Evolutionary conservation across 768 basidiomycete species (phyloP), one percentile per base, ranked within the genome.

Genomic region (Kwoniella botswanensis): DNA sequence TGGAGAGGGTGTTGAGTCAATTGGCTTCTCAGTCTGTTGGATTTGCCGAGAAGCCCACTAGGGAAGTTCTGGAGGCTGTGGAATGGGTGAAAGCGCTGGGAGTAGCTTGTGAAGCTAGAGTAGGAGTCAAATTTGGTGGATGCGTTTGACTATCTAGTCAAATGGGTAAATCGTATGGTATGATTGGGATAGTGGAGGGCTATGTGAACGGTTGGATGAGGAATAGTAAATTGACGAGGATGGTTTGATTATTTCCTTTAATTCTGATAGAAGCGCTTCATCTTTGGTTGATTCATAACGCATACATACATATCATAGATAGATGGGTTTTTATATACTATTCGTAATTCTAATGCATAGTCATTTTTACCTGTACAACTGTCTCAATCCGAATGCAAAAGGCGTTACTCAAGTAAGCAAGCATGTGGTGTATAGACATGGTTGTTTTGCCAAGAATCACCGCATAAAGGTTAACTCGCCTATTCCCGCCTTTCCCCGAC

Each of bases 71-170:
- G 24, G 79, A 78, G 35, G 76, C 74, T 11, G 65, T 68, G 10
- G 73, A 75, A 29, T 82, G 80, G 80, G 74, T 78, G 10, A 78
- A 70, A 60, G 63, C 63, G 3, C 52, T 79, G 11, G 80, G 79
- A 2, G 71, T 77, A 0, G 75, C 70, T 3, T 66, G 76, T 15
- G 75, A 82, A 63, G 80, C 80, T 9, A 67, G 77, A 59, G 65
- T 70, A 10, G 79, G 75, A 3, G 60, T 74, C 53, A 72, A 68
- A 54, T 35, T 74, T 13, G 29, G 42, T 6, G 65, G 70, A 21
- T 67, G 68, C 58, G 71, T 56, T 57, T 71, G 62, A 63, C 54
- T 66, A 55, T 11, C 55, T 66, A n/a, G 12, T 24, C 15, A 12
- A 24, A 55, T n/a, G n/a, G 54, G 54, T 55, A 21, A 11, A 24